A percentile compares a stretch with the other conserved stretches of the same genome.
These are phyloP conservation scores for Holtermanniella nyarrowii DNA, from an alignment of 768 basidiomycete species.

Conservation along the genomic window DNA sequence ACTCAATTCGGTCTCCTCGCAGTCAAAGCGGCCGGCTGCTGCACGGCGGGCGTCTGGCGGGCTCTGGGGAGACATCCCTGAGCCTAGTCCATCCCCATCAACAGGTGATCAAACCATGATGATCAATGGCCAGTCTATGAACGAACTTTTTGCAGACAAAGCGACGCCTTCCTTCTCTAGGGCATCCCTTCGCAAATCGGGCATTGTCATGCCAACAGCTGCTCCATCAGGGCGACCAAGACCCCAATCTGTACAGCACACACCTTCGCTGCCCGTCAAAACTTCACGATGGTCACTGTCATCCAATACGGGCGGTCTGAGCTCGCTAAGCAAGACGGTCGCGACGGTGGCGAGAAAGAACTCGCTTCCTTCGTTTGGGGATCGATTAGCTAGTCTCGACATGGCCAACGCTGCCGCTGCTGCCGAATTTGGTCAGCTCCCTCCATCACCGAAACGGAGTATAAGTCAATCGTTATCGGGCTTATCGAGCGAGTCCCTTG, in stretches of 20 bases:
- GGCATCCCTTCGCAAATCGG: slow-evolving; percentile 23
- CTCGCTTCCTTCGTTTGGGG: background rate
- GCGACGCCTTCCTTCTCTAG: slow-evolving; percentile 32
- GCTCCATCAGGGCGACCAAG: background rate
- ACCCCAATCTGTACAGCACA: background rate
- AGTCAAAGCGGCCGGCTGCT: background rate
- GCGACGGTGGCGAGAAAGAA: too few relatives aligned
- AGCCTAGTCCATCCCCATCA: too few relatives aligned
- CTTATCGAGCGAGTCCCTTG: background rate
- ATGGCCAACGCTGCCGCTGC: too few relatives aligned
- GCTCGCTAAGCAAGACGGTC: background rate
- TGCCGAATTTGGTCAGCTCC: background rate
- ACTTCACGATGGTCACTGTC: background rate
- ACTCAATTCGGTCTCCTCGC: background rate
- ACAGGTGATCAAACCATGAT: background rate
- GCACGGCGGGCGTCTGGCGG: background rate
- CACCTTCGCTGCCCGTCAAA: background rate
- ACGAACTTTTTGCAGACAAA: background rate
- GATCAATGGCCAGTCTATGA: background rate
- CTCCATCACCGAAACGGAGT: background rate
- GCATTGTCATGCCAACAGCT: slow-evolving; percentile 26
- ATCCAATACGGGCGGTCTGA: background rate
- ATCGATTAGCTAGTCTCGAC: background rate
- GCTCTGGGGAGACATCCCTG: background rate
- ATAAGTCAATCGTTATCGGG: background rate